Base-by-base conservation (phyloP, 164 flowering plant genomes). In the Macadamia tetraphylla region DNA sequence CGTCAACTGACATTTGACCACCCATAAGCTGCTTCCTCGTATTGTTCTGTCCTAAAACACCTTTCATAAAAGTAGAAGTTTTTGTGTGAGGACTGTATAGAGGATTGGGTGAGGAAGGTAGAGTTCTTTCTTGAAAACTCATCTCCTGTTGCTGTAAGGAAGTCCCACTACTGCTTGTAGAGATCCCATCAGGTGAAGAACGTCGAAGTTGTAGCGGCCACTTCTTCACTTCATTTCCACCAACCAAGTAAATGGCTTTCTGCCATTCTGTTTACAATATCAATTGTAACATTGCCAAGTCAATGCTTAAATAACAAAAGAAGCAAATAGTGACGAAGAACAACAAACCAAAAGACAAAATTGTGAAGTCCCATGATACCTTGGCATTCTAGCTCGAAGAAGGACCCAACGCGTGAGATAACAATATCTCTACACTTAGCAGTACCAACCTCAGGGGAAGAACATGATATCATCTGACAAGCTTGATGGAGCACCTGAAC, bases 341-440 rank as follows among this genome's bases (percentile, higher is more conserved):
- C 40, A 1, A 58, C 7, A 4, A 35, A 31, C 1, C 13, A 9
- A 49, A 51, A 13, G 43, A 32, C 40, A 35, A 35, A 35, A 35
- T 35, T 35, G 40, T 5, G 5, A 35, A 35, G 40, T 35, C 3
- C 56, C 14, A 49, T 18, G 32, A 29, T 84, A 95, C 99, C 98
- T 77, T 89, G 90, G 80, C 90, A 89, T 71, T 95, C 99, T 67
- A 95, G 94, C 80, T 95, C 99, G 76, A 73, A 95, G 79, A 90
- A 95, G 74, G 78, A 84, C 70, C 99, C 99, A 76, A 95, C 87
- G 66, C 99, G 90, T 14, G 98, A 70, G 58, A 95, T 90, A 49
- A 95, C 92, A 35, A 95, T 84, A 83, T 95, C 98, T 74, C 98
- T 87, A 58, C 97, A 86, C 78, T 83, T 92, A 48, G 70, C 73